phyloP scores from a whole-genome alignment of 73 alveolate genomes.

The Effrenium voratum region DNA sequence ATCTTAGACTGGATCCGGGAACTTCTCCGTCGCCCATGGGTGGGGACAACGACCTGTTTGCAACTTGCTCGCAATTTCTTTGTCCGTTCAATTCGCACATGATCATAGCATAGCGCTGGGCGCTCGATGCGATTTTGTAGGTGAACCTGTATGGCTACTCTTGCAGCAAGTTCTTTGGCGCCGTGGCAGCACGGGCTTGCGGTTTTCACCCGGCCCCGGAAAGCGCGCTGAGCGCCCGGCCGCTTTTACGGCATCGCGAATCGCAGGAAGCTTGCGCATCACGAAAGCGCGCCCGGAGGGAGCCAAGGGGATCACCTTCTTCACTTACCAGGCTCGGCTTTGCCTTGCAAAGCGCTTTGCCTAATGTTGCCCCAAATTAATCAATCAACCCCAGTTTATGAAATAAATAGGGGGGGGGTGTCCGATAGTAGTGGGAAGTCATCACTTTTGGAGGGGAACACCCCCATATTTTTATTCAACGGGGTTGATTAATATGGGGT shows the following conservation, averaged over 20 bases:
- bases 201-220: too few relatives aligned
- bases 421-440: too few relatives aligned
- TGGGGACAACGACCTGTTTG: constrained; percentile 61
- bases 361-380: too few relatives aligned
- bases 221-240: not conserved
- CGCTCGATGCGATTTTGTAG: constrained; percentile 17
- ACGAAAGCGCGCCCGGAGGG: constrained; percentile 67
- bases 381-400: too few relatives aligned
- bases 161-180: constrained; percentile 78
- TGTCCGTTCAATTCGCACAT: too few relatives aligned
- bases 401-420: too few relatives aligned
- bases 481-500: too few relatives aligned
- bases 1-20: constrained; percentile 70
- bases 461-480: too few relatives aligned
- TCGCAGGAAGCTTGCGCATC: constrained; percentile 60
- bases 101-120: too few relatives aligned
- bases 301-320: constrained; percentile 75
- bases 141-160: constrained; percentile 58
- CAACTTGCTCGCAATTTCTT: not conserved
- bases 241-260: not conserved
- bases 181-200: too few relatives aligned
- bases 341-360: too few relatives aligned
- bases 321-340: constrained; percentile 22
- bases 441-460: too few relatives aligned
- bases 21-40: constrained; percentile 46